These are phyloP conservation scores for Begonia fuchsioides DNA, from an alignment of 306 rosid species.

Conservation along the genomic window DNA sequence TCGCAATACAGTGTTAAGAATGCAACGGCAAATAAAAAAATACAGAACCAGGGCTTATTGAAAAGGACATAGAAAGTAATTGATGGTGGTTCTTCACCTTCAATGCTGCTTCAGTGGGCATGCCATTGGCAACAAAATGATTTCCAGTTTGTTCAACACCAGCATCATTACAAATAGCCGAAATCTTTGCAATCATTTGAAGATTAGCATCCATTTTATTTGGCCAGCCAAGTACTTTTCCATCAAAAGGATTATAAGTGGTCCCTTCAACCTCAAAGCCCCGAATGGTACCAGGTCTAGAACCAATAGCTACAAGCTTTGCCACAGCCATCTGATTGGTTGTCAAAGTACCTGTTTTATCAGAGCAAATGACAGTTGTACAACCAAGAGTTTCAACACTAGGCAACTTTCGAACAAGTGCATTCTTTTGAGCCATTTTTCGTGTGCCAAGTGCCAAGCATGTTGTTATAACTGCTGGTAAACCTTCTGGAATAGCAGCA, in stretches of 20 bases:
- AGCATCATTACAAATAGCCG: conserved; percentile 45
- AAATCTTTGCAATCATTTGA: conserved; percentile 36
- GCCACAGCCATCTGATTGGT: conserved; percentile 91
- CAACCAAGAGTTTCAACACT: conserved; percentile 88
- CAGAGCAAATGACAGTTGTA: conserved; percentile 83
- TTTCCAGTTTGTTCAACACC: conserved; percentile 15
- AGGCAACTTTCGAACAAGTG: conserved; percentile 72
- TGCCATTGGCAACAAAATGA: no score
- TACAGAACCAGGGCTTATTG: no score
- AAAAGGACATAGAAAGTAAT: no score
- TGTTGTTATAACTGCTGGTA: conserved; percentile 80
- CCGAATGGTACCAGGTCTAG: conserved; percentile 56
- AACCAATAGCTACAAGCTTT: conserved; percentile 75
- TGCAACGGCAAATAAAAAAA: no score
- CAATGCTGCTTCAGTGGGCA: no score
- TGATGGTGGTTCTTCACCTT: no score
- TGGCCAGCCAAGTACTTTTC: conserved; percentile 79
- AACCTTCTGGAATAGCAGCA: conserved; percentile 93
- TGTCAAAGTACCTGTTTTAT: conserved; percentile 75
- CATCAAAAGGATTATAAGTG: conserved; percentile 78
- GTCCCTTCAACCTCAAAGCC: conserved; percentile 62
- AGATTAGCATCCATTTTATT: conserved; percentile 56
- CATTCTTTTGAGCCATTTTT: conserved; percentile 78
- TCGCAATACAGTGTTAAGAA: no score
- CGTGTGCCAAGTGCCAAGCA: conserved; percentile 77